Evolutionary conservation across 345 rosid species (phyloP), one percentile per base, ranked within the genome.

Genomic region (Eucalyptus sp.): DNA sequence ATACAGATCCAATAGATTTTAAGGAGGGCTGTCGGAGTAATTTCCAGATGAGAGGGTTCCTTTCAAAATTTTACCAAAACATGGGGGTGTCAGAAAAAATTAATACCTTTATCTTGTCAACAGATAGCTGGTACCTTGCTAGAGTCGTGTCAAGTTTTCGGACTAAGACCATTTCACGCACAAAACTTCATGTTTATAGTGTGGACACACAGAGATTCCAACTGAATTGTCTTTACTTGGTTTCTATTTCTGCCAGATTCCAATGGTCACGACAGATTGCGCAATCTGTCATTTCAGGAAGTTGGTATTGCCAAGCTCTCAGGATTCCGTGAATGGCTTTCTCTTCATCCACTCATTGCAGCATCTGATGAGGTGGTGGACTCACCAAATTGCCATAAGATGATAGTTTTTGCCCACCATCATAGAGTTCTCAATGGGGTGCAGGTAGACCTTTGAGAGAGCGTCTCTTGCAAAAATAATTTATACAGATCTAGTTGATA

Each of bases 391-490:
- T 91, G 94, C 87, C 93, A 89, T 87, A 97, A 97, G 90, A 97
- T 95, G 99, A 93, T 97, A 87, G 92, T 97, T 91, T 97, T 97
- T 93, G 99, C 96, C 80, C 99, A 97, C 93, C 99, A 97, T 90
- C 99, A 93, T 90, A 96, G 94, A 94, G 99, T 97, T 93, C 97
- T 97, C 85, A 95, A 97, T 92, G 94, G 98, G 87, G 92, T 97
- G 89, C 98, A 97, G 96, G 99, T 97, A 80, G 15, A 43, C 41
- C 87, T 86, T 86, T 11, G 29, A 51, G 56, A 51, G 56, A 54
- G 87, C 44, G 17, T n/a, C 60, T 41, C 83, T 76, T 76, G 83
- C 48, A 76, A 76, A 12, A 41, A 6, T 76, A 71, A 71, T 71
- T 37, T 71, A 18, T 33, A 10, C 27, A 20, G 29, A 76, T 76